Evolutionary conservation across 2,329 filamentous ascomycete genomes (phyloP).

Genomic region (Pseudopyricularia javanii): DNA sequence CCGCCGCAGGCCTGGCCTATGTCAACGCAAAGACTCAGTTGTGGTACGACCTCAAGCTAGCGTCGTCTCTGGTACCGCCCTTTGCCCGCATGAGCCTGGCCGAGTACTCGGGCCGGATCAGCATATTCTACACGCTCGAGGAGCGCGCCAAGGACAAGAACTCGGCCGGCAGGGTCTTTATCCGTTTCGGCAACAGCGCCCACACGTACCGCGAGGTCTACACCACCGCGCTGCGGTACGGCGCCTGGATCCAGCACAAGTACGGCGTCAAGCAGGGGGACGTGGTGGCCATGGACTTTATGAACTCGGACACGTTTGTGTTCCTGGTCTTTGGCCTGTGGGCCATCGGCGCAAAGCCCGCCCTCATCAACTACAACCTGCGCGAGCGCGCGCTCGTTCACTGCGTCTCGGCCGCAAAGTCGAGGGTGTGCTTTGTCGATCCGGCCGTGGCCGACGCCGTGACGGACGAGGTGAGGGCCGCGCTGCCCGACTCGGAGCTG

Average conservation of each 20-base stretch:
- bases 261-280: conserved; percentile 56
- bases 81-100: conserved; percentile 28
- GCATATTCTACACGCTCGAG: conserved; percentile 67
- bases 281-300: conserved; percentile 69
- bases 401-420: conserved; percentile 56
- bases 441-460: conserved; percentile 41
- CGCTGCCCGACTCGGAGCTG: conserved; percentile 40
- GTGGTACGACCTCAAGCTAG: conserved; percentile 50
- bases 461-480: conserved; percentile 40
- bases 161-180: conserved; percentile 40
- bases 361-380: conserved; percentile 83
- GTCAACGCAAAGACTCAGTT: conserved; percentile 59
- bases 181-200: conserved; percentile 55
- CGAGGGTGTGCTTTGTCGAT: conserved; percentile 60
- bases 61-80: conserved; percentile 40
- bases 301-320: conserved; percentile 68
- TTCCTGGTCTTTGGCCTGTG: conserved; percentile 69
- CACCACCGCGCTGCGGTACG: conserved; percentile 57
- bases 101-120: conserved; percentile 48
- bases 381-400: conserved; percentile 59
- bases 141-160: conserved; percentile 39
- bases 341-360: conserved; percentile 71
- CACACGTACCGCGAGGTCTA: conserved; percentile 73
- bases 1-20: conserved; percentile 60
- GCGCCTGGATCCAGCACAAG: conserved; percentile 57